Percentiles rank a stretch among this genome's conserved stretches.
Conservation (phyloP, 345 rosid genomes). For the Rubroshorea leprosula region DNA sequence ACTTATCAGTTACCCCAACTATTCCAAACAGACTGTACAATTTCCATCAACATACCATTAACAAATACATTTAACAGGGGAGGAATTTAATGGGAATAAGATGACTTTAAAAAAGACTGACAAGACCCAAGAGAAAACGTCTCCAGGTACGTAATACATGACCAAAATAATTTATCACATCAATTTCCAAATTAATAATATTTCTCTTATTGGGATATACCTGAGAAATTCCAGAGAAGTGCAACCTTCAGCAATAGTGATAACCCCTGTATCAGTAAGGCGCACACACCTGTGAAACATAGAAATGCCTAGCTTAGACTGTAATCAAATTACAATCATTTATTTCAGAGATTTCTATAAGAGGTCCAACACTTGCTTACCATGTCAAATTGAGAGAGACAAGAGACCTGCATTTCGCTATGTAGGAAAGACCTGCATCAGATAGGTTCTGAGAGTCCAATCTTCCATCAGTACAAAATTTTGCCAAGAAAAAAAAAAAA, state of each 20-base stretch:
- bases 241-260: slow-evolving; percentile 69
- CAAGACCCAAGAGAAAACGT: no score
- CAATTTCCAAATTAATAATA: neutral
- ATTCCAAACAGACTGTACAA: slow-evolving; percentile 85
- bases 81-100: neutral
- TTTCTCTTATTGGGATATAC: slow-evolving; percentile 25
- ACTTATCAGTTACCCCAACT: slow-evolving; percentile 83
- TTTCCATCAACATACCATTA: slow-evolving; percentile 14
- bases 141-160: no score
- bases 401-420: slow-evolving; percentile 71
- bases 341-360: slow-evolving; percentile 5
- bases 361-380: slow-evolving; percentile 33
- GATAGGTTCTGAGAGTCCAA: slow-evolving; percentile 63
- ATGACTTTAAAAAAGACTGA: neutral
- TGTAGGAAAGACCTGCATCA: slow-evolving; percentile 66
- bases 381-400: slow-evolving; percentile 79
- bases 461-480: slow-evolving; percentile 7
- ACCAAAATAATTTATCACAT: no score
- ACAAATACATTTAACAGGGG: slow-evolving; percentile 10
- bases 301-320: neutral
- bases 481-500: slow-evolving; percentile 8
- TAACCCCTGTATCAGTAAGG: slow-evolving; percentile 69
- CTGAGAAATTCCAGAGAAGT: slow-evolving; percentile 75
- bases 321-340: slow-evolving; percentile 9
- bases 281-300: slow-evolving; percentile 62